Evolutionary conservation across 2,329 filamentous ascomycete genomes (phyloP).

Genomic region (Neopestalotiopsis sp.): DNA sequence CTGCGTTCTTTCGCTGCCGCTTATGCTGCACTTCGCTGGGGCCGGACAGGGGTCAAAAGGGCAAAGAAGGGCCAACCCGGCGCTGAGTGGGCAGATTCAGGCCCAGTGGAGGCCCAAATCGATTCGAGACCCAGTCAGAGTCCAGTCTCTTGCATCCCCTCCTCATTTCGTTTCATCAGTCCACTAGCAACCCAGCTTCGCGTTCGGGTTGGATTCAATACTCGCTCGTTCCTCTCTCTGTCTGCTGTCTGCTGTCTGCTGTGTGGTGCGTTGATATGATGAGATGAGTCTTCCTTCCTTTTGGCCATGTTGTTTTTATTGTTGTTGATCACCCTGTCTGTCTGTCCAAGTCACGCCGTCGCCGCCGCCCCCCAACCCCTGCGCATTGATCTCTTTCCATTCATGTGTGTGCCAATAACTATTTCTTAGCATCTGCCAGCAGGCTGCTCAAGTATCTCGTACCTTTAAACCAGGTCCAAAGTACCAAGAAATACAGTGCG

Average conservation of each 20-base stretch:
- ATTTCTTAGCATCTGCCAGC: no score
- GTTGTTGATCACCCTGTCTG: background rate
- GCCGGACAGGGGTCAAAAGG: background rate
- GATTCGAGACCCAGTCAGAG: conserved; percentile 9
- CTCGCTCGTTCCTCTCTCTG: background rate
- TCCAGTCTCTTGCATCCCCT: conserved; percentile 13
- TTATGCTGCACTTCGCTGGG: background rate
- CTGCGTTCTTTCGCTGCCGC: background rate
- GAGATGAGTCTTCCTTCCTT: background rate
- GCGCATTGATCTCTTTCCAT: background rate
- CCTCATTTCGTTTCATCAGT: conserved; percentile 17
- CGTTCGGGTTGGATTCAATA: background rate
- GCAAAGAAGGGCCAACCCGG: background rate
- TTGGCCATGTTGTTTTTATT: background rate
- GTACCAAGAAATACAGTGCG: background rate
- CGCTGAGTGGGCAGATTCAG: background rate
- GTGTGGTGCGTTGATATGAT: background rate
- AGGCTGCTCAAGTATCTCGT: background rate
- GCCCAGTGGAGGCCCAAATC: conserved; percentile 5
- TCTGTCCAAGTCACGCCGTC: background rate
- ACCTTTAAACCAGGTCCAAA: background rate
- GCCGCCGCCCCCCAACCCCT: background rate
- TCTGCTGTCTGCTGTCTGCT: background rate
- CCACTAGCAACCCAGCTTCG: background rate
- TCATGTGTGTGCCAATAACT: background rate